These are phyloP conservation scores for Candida hungchunana DNA, from an alignment of 805 yeast species.

Conservation along the genomic window DNA sequence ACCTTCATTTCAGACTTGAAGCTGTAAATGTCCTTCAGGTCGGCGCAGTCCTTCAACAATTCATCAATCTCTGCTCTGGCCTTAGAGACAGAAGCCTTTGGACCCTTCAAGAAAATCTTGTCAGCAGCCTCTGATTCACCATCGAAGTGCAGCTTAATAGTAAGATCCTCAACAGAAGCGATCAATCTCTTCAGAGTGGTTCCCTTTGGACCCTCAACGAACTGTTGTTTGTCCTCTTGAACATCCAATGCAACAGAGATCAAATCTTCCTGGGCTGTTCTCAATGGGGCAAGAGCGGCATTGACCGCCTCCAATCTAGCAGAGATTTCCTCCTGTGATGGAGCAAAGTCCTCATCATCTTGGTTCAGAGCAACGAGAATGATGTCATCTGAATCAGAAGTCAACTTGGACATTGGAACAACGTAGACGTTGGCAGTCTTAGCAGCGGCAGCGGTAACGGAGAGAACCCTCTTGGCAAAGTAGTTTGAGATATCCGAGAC, in stretches of 20 bases:
- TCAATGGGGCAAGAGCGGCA: slow-evolving; percentile 49
- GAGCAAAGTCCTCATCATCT: slow-evolving; percentile 65
- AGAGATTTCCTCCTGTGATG: slow-evolving; percentile 55
- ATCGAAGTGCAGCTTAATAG: slow-evolving; percentile 43
- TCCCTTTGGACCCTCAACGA: slow-evolving; percentile 56
- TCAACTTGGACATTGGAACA: slow-evolving; percentile 52
- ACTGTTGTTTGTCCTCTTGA: slow-evolving; percentile 51
- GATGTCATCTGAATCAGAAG: slow-evolving; percentile 40
- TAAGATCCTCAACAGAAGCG: slow-evolving; percentile 28
- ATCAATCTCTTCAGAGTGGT: slow-evolving; percentile 47
- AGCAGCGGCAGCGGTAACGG: slow-evolving; percentile 38
- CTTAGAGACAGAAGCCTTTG: slow-evolving; percentile 53
- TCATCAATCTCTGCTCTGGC: slow-evolving; percentile 49
- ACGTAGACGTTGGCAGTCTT: slow-evolving; percentile 46
- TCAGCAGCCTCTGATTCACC: slow-evolving; percentile 39
- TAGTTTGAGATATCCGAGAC: slow-evolving; percentile 66
- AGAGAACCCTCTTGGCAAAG: slow-evolving; percentile 44
- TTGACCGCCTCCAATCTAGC: slow-evolving; percentile 53
- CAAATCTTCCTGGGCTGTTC: slow-evolving; percentile 54
- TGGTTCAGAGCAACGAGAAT: slow-evolving; percentile 49
- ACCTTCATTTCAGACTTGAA: slow-evolving; percentile 46
- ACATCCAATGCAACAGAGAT: slow-evolving; percentile 47
- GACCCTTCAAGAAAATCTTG: slow-evolving; percentile 66
- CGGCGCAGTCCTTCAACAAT: slow-evolving; percentile 52
- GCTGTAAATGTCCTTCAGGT: slow-evolving; percentile 42